Conservation (phyloP, 768 basidiomycete genomes). For the Tylopilus rubrobrunneus region DNA sequence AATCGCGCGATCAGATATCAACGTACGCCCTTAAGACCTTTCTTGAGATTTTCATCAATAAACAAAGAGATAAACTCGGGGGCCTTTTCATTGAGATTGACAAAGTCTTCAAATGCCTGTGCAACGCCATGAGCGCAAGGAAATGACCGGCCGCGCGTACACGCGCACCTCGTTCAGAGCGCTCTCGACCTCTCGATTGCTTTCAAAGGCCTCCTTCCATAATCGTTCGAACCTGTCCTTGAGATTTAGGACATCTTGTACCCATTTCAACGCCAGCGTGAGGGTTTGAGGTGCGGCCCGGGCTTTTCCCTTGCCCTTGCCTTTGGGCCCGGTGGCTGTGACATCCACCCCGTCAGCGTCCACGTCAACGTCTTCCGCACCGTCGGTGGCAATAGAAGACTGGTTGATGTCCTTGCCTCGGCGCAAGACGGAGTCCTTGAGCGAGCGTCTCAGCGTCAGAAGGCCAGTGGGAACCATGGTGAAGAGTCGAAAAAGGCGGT, state of each 20-base stretch:
- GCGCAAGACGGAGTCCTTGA: constrained; percentile 68
- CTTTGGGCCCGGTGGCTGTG: constrained; percentile 35
- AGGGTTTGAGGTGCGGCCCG: constrained; percentile 43
- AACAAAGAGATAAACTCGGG: constrained; percentile 96
- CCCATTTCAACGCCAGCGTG: constrained; percentile 80
- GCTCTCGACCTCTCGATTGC: constrained; percentile 74
- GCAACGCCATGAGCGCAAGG: constrained; percentile 3
- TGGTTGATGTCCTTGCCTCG: constrained; percentile 82
- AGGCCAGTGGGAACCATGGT: constrained; percentile 64
- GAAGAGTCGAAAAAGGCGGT: constrained; percentile 76
- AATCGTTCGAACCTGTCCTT: constrained; percentile 88
- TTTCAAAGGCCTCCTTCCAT: constrained; percentile 66
- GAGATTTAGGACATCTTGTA: constrained; percentile 82
- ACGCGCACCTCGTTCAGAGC: constrained; percentile 72
- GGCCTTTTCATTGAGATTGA: constrained; percentile 82
- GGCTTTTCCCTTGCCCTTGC: constrained; percentile 55
- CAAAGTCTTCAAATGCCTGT: constrained; percentile 89
- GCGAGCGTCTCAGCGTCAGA: constrained; percentile 53
- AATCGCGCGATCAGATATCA: neutral
- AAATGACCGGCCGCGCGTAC: constrained; percentile 4
- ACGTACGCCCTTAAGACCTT: constrained; percentile 90
- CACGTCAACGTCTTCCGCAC: constrained; percentile 31
- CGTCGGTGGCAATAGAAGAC: constrained; percentile 41
- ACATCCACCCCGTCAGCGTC: constrained; percentile 36
- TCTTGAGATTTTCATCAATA: constrained; percentile 94